These are phyloP conservation scores for Thalassiosira livingstoniorum DNA, from an alignment of 352 stramenopile species.

Conservation along the genomic window DNA sequence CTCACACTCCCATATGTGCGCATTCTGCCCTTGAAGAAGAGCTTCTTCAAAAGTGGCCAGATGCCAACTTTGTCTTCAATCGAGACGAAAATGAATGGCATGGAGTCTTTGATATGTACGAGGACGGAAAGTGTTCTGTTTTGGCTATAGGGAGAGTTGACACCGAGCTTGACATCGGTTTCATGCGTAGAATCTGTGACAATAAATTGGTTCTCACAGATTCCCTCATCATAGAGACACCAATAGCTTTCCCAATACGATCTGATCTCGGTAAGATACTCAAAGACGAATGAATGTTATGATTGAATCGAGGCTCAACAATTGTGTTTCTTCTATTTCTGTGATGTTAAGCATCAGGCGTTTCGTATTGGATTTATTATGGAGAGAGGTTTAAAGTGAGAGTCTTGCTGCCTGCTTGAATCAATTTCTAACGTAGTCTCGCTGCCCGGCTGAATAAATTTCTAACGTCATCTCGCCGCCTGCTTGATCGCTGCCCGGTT, in stretches of 20 bases:
- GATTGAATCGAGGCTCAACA: background rate
- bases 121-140: constrained; percentile 22
- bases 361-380: constrained; percentile 49
- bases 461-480: no score
- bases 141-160: constrained; percentile 45
- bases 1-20: constrained; percentile 10
- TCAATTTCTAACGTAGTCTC: no score
- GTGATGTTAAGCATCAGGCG: constrained; percentile 9
- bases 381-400: constrained; percentile 18
- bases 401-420: constrained; percentile 5
- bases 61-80: constrained; percentile 35
- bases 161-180: constrained; percentile 6
- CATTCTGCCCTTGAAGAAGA: constrained; percentile 30
- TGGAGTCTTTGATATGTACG: constrained; percentile 40
- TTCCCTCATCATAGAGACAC: constrained; percentile 38
- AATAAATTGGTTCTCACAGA: constrained; percentile 40
- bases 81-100: constrained; percentile 18
- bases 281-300: background rate
- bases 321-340: background rate
- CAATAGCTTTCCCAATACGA: constrained; percentile 47
- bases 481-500: no score
- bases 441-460: no score
- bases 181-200: constrained; percentile 31
- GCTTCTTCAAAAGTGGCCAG: constrained; percentile 12
- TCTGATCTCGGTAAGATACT: constrained; percentile 13